Evolutionary conservation across 1,284 basidiomycete species (phyloP), one percentile per base, ranked within the genome.

Genomic region (Tetrapyrgos nigripes): DNA sequence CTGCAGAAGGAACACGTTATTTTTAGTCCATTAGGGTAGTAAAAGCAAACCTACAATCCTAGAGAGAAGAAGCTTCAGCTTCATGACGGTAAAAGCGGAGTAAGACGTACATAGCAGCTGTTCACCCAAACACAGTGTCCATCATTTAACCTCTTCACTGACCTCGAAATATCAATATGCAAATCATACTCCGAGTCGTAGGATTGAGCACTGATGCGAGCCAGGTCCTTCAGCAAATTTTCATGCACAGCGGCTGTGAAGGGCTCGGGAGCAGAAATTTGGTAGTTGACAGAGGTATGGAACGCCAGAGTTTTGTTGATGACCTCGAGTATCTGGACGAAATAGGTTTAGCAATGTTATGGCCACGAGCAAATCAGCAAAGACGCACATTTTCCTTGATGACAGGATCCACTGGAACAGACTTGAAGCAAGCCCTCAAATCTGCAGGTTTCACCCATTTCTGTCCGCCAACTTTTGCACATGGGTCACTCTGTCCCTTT

Each of bases 91-190:
- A 1, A 23, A 47, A 9, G 17, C 28, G 23, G n/a, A 55, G 1
- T 21, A 13, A 21, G 29, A 58, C 62, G n/a, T n/a, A 62, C 62
- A 50, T 62, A 64, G 50, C 62, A 64, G 8, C 29, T 27, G 31
- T 64, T 62, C 48, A 62, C 52, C 58, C 58, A 64, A 6, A 64
- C 62, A 53, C 57, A 60, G 29, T 62, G 63, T n/a, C 84, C 84
- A 63, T 87, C 85, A 62, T 83, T 81, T 23, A 84, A 74, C n/a
- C 81, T 74, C 64, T 85, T 86, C 63, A 86, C 75, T 2, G 82
- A 76, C 5, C 76, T 73, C 43, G 82, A 85, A n/a, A 86, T 63
- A 62, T 84, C 83, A 44, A 85, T 62, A 61, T 85, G 84, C 28
- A 85, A 72, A 52, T 83, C 80, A 62, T 82, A 82, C 57, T 86